Percentiles rank a stretch among this genome's conserved stretches.
Evolutionary conservation across 140 eudicot genomes (phyloP).

Genomic region (Oenanthe javanica): DNA sequence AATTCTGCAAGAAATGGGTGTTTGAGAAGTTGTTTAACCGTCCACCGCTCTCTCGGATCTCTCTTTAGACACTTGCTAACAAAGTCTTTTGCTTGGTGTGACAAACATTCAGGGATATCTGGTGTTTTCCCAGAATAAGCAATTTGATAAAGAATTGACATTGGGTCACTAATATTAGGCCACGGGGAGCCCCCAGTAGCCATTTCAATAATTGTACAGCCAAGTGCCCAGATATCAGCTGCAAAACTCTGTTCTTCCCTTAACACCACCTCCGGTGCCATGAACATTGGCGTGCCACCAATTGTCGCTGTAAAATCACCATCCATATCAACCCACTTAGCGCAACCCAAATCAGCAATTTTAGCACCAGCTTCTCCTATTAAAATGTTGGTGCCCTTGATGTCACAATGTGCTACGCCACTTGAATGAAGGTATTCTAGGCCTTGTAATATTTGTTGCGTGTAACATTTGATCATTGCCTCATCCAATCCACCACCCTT

Average conservation of each 20-base stretch:
- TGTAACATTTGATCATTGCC: conserved; percentile 29
- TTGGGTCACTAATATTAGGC: conserved; percentile 25
- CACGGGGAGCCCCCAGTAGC: conserved; percentile 57
- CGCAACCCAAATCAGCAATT: conserved; percentile 74
- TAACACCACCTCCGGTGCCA: conserved; percentile 74
- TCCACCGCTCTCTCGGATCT: conserved; percentile 56
- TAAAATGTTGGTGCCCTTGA: conserved; percentile 55
- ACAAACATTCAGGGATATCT: conserved; percentile 37
- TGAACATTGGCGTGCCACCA: conserved; percentile 69
- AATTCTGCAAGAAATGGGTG: conserved; percentile 46
- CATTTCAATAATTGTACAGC: conserved; percentile 76
- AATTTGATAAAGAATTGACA: conserved; percentile 39
- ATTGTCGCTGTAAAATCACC: conserved; percentile 7
- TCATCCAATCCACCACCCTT: conserved; percentile 29
- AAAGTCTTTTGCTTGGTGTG: conserved; percentile 48
- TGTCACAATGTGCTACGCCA: conserved; percentile 72
- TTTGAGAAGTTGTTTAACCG: conserved; percentile 43
- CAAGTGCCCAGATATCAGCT: conserved; percentile 76
- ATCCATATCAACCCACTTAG: conserved; percentile 29
- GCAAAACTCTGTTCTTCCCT: conserved; percentile 67
- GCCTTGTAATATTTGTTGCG: conserved; percentile 47
- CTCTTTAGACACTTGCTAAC: conserved; percentile 42
- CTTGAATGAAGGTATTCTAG: conserved; percentile 54
- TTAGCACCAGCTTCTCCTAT: conserved; percentile 34
- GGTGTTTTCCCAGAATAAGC: conserved; percentile 53